Evolutionary conservation across 495 filamentous ascomycete genomes (phyloP).

Genomic region (Chaetomium cochliodes): DNA sequence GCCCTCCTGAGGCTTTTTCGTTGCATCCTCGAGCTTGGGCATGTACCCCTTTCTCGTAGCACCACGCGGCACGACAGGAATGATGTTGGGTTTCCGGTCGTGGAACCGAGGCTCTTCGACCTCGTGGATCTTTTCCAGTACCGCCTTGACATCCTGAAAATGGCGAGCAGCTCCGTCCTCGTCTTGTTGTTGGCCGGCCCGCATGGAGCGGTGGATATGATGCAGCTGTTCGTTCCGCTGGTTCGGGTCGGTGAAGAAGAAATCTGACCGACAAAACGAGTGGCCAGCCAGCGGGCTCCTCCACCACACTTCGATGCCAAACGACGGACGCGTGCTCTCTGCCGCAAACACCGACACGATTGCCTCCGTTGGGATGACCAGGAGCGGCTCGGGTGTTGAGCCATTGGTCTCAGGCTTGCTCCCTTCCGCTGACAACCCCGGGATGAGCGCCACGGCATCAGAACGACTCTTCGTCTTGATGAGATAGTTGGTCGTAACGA

Average conservation of each 20-base stretch:
- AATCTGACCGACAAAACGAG: constrained; percentile 50
- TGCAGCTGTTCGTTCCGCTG: constrained; percentile 76
- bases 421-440: constrained; percentile 29
- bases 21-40: constrained; percentile 46
- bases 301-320: constrained; percentile 84
- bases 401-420: constrained; percentile 18
- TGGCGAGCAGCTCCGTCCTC: constrained; percentile 53
- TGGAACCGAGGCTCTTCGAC: constrained; percentile 65
- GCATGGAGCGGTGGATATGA: constrained; percentile 62
- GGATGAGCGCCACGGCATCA: constrained; percentile 50
- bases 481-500: constrained; percentile 83
- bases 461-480: constrained; percentile 77
- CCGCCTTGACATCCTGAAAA: constrained; percentile 58
- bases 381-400: constrained; percentile 29
- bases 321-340: constrained; percentile 76
- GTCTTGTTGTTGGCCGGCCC: constrained; percentile 34
- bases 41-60: constrained; percentile 46
- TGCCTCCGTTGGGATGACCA: constrained; percentile 62
- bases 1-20: constrained; percentile 69
- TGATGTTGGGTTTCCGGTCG: constrained; percentile 70
- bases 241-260: constrained; percentile 70
- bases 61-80: constrained; percentile 76
- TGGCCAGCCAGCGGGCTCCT: constrained; percentile 54
- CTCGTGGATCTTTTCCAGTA: constrained; percentile 66
- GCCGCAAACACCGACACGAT: constrained; percentile 75